Evolutionary conservation across 176 grass and related monocot species (phyloP).

Genomic region (Themeda triandra): DNA sequence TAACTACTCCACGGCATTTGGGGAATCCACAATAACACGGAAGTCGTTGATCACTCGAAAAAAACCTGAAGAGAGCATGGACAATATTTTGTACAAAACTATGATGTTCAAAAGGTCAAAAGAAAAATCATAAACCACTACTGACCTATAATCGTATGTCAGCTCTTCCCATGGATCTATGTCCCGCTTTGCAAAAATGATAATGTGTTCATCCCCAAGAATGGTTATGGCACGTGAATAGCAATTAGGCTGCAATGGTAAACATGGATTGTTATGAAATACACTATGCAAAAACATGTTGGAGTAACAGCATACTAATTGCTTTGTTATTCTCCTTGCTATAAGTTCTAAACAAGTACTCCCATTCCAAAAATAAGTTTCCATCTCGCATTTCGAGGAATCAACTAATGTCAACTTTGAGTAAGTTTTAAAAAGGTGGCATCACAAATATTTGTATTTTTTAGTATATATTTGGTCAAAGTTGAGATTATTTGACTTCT

Average conservation of each 20-base stretch:
- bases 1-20: conserved; percentile 93
- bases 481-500: too few species aligned
- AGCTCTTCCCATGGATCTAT: conserved; percentile 97
- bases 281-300: conserved; percentile 8
- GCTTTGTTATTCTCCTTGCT: conserved; percentile 4
- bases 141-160: conserved; percentile 94
- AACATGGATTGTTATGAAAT: conserved; percentile 25
- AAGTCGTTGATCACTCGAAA: conserved; percentile 81
- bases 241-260: conserved; percentile 82
- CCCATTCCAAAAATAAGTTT: background rate
- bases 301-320: conserved; percentile 6
- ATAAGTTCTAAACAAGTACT: background rate
- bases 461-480: too few species aligned
- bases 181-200: conserved; percentile 97
- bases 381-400: background rate
- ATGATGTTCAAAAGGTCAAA: conserved; percentile 9
- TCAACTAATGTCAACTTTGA: too few species aligned
- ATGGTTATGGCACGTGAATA: conserved; percentile 96
- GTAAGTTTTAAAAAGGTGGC: too few species aligned
- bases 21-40: conserved; percentile 89
- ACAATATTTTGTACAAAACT: conserved; percentile 43
- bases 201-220: conserved; percentile 83
- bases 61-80: conserved; percentile 64
- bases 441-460: too few species aligned
- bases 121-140: conserved; percentile 16